A percentile compares a stretch with the other conserved stretches of the same genome.
Evolutionary conservation across 345 rosid species (phyloP).

Genomic region (Euphorbia lathyris): DNA sequence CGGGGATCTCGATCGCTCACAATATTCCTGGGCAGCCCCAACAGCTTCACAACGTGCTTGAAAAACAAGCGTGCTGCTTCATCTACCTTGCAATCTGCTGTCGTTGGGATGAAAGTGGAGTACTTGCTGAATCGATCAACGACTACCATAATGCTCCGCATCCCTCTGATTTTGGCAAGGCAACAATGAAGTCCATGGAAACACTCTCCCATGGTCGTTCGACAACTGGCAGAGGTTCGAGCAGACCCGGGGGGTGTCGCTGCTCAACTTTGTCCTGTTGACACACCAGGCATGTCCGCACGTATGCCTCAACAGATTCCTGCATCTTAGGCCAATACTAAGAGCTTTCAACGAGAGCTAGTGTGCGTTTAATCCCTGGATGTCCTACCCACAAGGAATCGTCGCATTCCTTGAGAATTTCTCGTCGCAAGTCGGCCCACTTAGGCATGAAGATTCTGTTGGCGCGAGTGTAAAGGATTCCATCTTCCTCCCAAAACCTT

Average conservation of each 20-base stretch:
- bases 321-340: not conserved
- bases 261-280: not conserved
- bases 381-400: not conserved
- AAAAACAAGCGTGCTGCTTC: too few relatives aligned
- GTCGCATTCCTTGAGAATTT: not conserved
- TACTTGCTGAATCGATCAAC: not conserved
- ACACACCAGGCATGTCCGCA: not conserved
- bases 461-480: too few relatives aligned
- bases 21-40: too few relatives aligned
- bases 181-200: not conserved
- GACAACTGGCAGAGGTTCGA: not conserved
- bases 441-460: fast-evolving
- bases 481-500: not conserved
- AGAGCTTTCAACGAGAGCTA: not conserved
- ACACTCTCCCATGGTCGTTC: not conserved
- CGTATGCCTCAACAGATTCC: not conserved
- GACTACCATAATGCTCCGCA: not conserved
- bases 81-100: too few relatives aligned
- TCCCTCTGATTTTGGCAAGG: not conserved
- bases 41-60: too few relatives aligned
- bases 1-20: too few relatives aligned
- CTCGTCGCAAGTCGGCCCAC: not conserved
- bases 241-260: not conserved
- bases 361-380: not conserved
- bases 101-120: too few relatives aligned